Percentiles rank a stretch among this genome's conserved stretches.
Evolutionary conservation across 495 filamentous ascomycete species (phyloP).

Genomic region (Annulohypoxylon stygium): DNA sequence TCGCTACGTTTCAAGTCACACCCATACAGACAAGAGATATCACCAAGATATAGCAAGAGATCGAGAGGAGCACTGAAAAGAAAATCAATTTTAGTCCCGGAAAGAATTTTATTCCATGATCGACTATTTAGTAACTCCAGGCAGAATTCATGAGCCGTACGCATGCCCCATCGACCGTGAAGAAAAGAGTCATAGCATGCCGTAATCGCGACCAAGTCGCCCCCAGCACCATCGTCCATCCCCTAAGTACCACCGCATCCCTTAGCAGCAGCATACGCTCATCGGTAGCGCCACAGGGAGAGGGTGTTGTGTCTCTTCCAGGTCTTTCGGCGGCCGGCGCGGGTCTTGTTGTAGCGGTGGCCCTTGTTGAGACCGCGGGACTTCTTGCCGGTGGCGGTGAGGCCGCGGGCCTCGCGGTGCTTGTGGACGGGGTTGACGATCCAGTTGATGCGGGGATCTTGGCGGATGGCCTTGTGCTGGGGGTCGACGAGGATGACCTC

Average conservation of each 20-base stretch:
- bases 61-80: constrained; percentile 13
- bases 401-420: constrained; percentile 97
- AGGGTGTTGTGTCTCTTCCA: constrained; percentile 99
- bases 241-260: constrained; percentile 31
- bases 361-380: constrained; percentile 98
- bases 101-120: constrained; percentile 50
- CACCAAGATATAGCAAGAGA: background rate
- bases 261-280: constrained; percentile 51
- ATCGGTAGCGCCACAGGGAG: constrained; percentile 89
- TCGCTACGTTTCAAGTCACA: background rate
- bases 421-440: constrained; percentile 99
- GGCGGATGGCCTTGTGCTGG: constrained; percentile 99
- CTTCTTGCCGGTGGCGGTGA: constrained; percentile 98
- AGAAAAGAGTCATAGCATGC: constrained; percentile 46
- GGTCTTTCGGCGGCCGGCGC: constrained; percentile 94
- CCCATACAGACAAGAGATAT: background rate
- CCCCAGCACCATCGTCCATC: constrained; percentile 7
- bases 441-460: constrained; percentile 99
- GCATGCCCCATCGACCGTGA: constrained; percentile 51
- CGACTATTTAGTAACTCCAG: constrained; percentile 54
- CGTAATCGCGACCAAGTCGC: constrained; percentile 45
- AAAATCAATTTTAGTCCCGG: constrained; percentile 45
- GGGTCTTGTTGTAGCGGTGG: constrained; percentile 98
- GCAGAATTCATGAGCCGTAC: constrained; percentile 53
- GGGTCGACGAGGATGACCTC: constrained; percentile 99